Evolutionary conservation across 768 basidiomycete genomes (phyloP).

Genomic region (Pleurotus tuber-regium): DNA sequence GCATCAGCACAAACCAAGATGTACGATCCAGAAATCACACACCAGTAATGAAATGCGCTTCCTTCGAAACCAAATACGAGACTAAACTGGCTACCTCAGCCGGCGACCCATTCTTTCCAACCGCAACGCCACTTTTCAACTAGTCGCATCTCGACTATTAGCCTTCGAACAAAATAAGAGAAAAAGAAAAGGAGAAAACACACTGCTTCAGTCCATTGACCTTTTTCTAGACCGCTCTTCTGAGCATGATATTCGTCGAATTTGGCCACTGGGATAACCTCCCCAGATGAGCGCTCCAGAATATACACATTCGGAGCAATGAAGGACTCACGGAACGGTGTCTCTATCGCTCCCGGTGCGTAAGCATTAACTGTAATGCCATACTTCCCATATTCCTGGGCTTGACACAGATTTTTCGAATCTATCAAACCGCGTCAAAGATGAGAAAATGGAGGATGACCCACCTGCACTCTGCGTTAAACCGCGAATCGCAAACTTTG

Average conservation of each 20-base stretch:
- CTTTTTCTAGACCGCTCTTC: neutral
- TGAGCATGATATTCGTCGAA: conserved; percentile 12
- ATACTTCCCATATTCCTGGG: conserved; percentile 28
- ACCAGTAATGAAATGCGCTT: conserved; percentile 18
- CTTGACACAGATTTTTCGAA: conserved; percentile 17
- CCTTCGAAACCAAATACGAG: conserved; percentile 29
- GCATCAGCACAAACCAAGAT: neutral
- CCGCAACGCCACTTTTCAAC: conserved; percentile 2
- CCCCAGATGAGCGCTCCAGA: no score
- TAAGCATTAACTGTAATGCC: conserved; percentile 39
- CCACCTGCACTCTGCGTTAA: conserved; percentile 23
- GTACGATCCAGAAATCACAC: neutral
- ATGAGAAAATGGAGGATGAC: neutral
- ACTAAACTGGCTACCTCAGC: conserved; percentile 30
- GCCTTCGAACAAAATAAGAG: no score
- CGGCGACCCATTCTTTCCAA: conserved; percentile 15
- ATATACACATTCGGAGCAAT: no score
- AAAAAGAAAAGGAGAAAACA: conserved; percentile 4
- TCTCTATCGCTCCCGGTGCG: conserved; percentile 31
- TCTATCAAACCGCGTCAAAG: no score
- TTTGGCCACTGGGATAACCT: neutral
- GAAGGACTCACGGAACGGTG: conserved; percentile 25
- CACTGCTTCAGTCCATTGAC: neutral
- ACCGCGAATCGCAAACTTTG: neutral
- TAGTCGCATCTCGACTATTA: neutral